Conservation (phyloP, 1,139 yeast species). For the Taphrina populina region DNA sequence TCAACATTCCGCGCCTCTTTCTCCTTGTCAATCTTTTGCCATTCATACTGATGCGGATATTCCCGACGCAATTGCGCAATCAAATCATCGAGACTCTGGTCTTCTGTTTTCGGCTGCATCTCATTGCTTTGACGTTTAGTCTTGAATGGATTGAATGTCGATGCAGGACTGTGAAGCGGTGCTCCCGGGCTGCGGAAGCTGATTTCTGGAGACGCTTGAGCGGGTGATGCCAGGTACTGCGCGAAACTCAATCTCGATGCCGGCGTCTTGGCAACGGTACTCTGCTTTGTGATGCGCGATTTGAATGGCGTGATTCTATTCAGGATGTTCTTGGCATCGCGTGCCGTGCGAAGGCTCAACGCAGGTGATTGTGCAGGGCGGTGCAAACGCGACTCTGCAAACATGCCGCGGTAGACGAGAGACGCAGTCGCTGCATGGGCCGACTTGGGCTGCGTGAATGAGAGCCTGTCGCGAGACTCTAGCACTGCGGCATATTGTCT, state of each 20-base stretch:
- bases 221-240: constrained; percentile 3
- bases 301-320: constrained; percentile 15
- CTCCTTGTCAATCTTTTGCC: constrained; percentile 24
- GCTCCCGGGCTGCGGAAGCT: constrained; percentile 29
- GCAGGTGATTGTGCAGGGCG: not conserved
- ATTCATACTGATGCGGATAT: constrained; percentile 24
- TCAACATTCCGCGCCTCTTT: constrained; percentile 12
- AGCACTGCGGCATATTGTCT: constrained; percentile 11
- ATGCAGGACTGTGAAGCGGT: constrained; percentile 15
- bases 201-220: constrained; percentile 8
- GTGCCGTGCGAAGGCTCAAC: constrained; percentile 4
- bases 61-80: constrained; percentile 16
- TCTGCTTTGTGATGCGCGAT: constrained; percentile 8
- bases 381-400: no score
- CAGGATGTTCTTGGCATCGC: constrained; percentile 9
- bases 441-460: no score
- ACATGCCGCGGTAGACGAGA: constrained; percentile 5
- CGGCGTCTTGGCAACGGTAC: not conserved
- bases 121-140: constrained; percentile 1
- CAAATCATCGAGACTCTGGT: constrained; percentile 16
- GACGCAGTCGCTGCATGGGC: not conserved
- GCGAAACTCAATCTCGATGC: not conserved
- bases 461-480: not conserved
- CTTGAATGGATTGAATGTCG: constrained; percentile 12
- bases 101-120: constrained; percentile 5